Conservation (phyloP, 176 grass and related monocot species). For the Ampelocalamus luodianensis region DNA sequence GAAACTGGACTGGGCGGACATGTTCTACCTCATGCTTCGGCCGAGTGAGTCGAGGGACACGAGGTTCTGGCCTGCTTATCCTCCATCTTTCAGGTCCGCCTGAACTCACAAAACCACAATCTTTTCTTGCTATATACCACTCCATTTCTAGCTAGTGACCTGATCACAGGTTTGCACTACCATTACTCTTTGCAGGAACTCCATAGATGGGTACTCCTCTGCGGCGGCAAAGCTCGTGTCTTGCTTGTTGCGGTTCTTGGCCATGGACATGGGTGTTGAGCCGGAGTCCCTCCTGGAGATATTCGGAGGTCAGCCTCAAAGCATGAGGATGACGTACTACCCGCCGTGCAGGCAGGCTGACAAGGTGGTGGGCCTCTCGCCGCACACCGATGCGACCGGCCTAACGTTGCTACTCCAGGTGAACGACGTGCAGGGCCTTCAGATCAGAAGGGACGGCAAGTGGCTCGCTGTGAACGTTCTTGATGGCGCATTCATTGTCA, state of each 20-base stretch:
- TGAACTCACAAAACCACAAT: too few species aligned
- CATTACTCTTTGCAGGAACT: too few species aligned
- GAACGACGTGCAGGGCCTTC: constrained; percentile 45
- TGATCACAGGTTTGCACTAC: too few species aligned
- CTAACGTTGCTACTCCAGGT: constrained; percentile 47
- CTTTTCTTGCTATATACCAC: too few species aligned
- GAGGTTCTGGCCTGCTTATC: constrained; percentile 54
- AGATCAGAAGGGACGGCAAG: constrained; percentile 47
- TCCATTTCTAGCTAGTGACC: too few species aligned
- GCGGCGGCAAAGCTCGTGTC: constrained; percentile 22
- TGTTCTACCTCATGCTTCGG: constrained; percentile 36
- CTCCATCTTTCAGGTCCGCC: constrained; percentile 39
- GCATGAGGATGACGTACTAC: constrained; percentile 60
- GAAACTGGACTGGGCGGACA: constrained; percentile 73
- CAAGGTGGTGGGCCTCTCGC: constrained; percentile 53
- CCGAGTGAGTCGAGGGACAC: constrained; percentile 23
- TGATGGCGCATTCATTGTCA: constrained; percentile 43
- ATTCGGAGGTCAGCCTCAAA: constrained; percentile 37
- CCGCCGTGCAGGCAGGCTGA: constrained; percentile 43
- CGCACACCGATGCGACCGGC: constrained; percentile 43
- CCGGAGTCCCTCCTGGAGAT: constrained; percentile 22
- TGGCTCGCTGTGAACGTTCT: constrained; percentile 59
- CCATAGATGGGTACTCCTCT: constrained; percentile 42
- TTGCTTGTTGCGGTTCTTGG: constrained; percentile 42
- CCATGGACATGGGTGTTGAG: constrained; percentile 37